These are phyloP conservation scores for Blepharisma japonicum DNA, from an alignment of 73 alveolate genomes.

Conservation along the genomic window DNA sequence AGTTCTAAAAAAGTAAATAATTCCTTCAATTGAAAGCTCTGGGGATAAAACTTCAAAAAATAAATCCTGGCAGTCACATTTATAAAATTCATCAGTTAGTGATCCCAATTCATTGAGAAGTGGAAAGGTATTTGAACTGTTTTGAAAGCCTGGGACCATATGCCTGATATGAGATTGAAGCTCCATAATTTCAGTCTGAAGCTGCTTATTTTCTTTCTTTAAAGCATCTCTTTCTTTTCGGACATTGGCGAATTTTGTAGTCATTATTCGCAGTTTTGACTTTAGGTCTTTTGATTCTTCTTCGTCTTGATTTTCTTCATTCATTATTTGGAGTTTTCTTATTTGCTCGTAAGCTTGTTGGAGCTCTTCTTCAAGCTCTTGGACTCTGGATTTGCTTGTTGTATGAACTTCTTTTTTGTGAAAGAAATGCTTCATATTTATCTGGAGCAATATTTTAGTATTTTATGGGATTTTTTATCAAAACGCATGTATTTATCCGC, in stretches of 20 bases:
- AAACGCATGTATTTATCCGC: too few species aligned
- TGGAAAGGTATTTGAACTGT: conserved; percentile 14
- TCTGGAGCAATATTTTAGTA: too few species aligned
- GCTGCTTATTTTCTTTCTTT: conserved; percentile 62
- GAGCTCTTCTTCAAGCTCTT: conserved; percentile 26
- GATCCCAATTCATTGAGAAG: neutral
- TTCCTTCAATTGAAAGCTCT: neutral
- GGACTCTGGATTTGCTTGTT: neutral
- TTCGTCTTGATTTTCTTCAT: neutral
- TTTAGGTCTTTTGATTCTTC: conserved; percentile 48
- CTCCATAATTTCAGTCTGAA: conserved; percentile 63
- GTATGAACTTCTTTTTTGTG: conserved; percentile 17
- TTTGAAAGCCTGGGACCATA: conserved; percentile 83
- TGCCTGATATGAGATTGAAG: conserved; percentile 64
- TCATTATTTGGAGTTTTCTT: neutral
- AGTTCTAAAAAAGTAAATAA: neutral
- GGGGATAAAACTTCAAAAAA: neutral
- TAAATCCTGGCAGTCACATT: neutral
- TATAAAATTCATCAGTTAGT: neutral
- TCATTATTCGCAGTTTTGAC: conserved; percentile 52
- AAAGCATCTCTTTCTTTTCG: conserved; percentile 64
- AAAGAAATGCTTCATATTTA: conserved; percentile 20
- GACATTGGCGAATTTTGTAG: conserved; percentile 60
- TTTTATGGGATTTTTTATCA: too few species aligned
- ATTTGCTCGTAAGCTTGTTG: conserved; percentile 4